Evolutionary conservation across 2,329 filamentous ascomycete species (phyloP).

Genomic region (Neonectria faginata): DNA sequence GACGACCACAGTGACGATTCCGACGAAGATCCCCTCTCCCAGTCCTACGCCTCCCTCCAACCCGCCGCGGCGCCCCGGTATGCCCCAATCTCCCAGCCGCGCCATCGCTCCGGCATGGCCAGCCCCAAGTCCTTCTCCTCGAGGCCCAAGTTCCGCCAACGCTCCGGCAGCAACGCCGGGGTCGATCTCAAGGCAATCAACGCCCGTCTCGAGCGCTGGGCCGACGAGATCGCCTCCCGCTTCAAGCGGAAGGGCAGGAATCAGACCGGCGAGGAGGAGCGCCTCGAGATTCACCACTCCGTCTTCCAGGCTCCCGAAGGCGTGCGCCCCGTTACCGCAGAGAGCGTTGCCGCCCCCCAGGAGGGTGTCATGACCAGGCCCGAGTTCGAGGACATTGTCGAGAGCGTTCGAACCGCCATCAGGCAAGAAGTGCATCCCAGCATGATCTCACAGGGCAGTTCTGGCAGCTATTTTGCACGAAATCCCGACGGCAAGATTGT

Average conservation of each 20-base stretch:
- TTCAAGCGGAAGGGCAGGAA: slow-evolving; percentile 91
- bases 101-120: slow-evolving; percentile 70
- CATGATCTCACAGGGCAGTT: slow-evolving; percentile 97
- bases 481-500: slow-evolving; percentile 94
- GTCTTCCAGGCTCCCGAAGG: slow-evolving; percentile 96
- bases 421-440: slow-evolving; percentile 91
- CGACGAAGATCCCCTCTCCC: slow-evolving; percentile 70
- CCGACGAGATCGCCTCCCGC: slow-evolving; percentile 95
- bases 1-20: slow-evolving; percentile 80
- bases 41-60: slow-evolving; percentile 68
- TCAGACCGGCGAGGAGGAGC: slow-evolving; percentile 80
- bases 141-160: slow-evolving; percentile 59
- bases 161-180: slow-evolving; percentile 78
- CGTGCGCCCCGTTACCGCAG: slow-evolving; percentile 80
- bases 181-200: slow-evolving; percentile 99
- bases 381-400: slow-evolving; percentile 89
- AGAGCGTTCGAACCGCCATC: slow-evolving; percentile 91
- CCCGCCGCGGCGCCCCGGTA: slow-evolving; percentile 70
- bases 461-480: slow-evolving; percentile 96
- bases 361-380: slow-evolving; percentile 78
- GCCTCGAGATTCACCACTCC: slow-evolving; percentile 94
- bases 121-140: slow-evolving; percentile 60
- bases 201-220: slow-evolving; percentile 93
- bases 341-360: slow-evolving; percentile 74
- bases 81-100: slow-evolving; percentile 71